These are phyloP conservation scores for Ogataea dorogensis DNA, from an alignment of 805 yeast genomes.

Conservation along the genomic window DNA sequence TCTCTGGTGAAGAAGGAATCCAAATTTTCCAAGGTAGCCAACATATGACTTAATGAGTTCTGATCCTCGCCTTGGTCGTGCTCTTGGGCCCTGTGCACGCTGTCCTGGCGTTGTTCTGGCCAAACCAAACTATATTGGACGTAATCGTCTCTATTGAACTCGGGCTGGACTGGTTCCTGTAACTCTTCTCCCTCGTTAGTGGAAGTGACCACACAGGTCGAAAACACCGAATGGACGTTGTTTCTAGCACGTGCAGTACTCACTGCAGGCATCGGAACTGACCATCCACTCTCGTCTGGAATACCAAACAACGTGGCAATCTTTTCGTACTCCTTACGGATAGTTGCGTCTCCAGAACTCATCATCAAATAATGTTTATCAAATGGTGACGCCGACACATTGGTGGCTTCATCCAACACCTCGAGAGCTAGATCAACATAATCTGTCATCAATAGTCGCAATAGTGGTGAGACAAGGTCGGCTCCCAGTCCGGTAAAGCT, in stretches of 20 bases:
- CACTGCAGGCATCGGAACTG: constrained; percentile 91
- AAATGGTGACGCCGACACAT: constrained; percentile 85
- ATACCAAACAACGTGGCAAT: constrained; percentile 91
- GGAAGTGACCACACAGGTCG: constrained; percentile 63
- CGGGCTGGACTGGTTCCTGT: constrained; percentile 24
- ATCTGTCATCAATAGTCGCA: constrained; percentile 77
- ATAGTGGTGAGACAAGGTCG: constrained; percentile 85
- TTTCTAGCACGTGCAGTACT: constrained; percentile 86
- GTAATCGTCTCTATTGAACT: constrained; percentile 62
- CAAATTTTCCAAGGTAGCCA: constrained; percentile 87
- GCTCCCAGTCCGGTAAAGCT: constrained; percentile 92
- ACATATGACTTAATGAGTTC: constrained; percentile 81
- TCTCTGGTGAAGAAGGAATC: constrained; percentile 85
- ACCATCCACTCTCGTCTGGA: constrained; percentile 96
- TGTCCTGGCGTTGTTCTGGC: constrained; percentile 29
- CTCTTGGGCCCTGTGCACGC: constrained; percentile 35
- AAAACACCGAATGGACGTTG: constrained; percentile 92
- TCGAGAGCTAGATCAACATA: constrained; percentile 86
- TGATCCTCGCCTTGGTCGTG: constrained; percentile 52
- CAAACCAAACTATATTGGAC: constrained; percentile 33
- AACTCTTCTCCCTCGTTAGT: constrained; percentile 42
- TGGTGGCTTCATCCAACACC: constrained; percentile 80
- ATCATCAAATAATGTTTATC: constrained; percentile 91
- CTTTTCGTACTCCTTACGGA: constrained; percentile 77
- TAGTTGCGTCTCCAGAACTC: constrained; percentile 79